Base-by-base conservation (phyloP, 495 filamentous ascomycete genomes). In the Apiosordaria backusii region DNA sequence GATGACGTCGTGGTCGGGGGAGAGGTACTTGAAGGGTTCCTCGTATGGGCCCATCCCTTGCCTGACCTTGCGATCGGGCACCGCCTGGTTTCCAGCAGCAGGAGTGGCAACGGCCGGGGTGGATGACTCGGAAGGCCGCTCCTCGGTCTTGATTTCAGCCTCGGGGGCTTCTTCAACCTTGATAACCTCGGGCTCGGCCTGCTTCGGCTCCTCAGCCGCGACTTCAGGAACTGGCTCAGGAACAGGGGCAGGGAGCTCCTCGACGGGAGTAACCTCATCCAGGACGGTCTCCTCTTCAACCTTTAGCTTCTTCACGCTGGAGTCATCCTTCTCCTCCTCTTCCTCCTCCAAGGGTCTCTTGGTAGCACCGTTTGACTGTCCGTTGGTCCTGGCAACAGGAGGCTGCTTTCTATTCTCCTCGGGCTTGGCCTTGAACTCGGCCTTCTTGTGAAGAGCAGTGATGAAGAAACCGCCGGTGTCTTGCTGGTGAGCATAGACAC, bases 381-480 rank as follows among this genome's bases (percentile, higher is more conserved):
- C 75, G 19, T 57, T 77, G 70, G 62, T 77, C 71, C 78, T 78
- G 60, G 81, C 79, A 70, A 84, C 82, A 60, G 72, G 72, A 7
- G 69, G 69, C 64, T 86, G 83, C 74, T 87, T 90, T 54, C 78
- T 72, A 55, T 83, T 80, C n/a, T 85, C 79, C 77, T 96, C 91
- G 60, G 91, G 88, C 78, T 89, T 91, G 2, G 92, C 88, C 68
- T 85, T 89, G 76, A 98, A 97, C 71, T 98, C 96, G 7, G 83
- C 82, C 68, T 85, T 86, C 83, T 99, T 99, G 78, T 97, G 90
- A 24, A 99, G 81, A 3, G 97, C 92, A 0, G 92, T 86, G 72
- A 99, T 97, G 80, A 98, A 99, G 83, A 99, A 99, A 24, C 88
- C 92, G 64, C 95, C 95, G 53, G 95, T 98, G 71, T 99, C 92